Percentiles rank a stretch among this genome's conserved stretches.
Conservation (phyloP, 2,329 filamentous ascomycete genomes). For the Zasmidium angulare region DNA sequence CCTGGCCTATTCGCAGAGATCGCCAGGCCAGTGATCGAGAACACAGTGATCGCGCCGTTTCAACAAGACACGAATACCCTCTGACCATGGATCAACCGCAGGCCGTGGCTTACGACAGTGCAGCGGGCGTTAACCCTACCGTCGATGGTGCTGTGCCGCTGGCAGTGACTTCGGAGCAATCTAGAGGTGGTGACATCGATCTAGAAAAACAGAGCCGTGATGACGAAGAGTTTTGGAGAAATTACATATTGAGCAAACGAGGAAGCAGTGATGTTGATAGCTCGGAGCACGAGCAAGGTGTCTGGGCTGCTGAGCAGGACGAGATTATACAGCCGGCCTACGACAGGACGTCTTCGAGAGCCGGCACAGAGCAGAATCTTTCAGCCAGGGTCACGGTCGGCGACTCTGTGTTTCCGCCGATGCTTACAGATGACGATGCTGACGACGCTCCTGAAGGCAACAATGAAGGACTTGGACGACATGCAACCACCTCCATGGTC, state of each 20-base stretch:
- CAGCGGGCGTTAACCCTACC: neutral
- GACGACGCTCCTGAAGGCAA: neutral
- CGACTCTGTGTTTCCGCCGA: constrained; percentile 1
- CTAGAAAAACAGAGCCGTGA: neutral
- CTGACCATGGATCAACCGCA: neutral
- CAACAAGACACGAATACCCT: neutral
- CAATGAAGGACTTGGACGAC: neutral
- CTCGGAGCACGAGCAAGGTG: neutral
- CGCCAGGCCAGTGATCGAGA: neutral
- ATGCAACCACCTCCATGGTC: constrained; percentile 11
- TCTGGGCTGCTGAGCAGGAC: constrained; percentile 4
- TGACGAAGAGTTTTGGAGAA: constrained; percentile 27
- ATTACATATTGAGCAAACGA: constrained; percentile 25
- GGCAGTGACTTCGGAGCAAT: neutral
- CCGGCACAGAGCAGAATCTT: neutral
- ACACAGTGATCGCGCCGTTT: neutral
- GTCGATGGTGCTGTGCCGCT: neutral
- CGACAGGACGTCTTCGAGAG: neutral
- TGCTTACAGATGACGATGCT: neutral
- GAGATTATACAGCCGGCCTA: neutral
- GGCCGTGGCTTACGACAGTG: too few relatives aligned
- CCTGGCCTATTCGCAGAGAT: neutral
- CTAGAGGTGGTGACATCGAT: neutral
- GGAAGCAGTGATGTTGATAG: constrained; percentile 16
- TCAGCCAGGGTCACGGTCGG: constrained; percentile 16